Evolutionary conservation across 2,329 filamentous ascomycete species (phyloP), one percentile per base, ranked within the genome.

Genomic region (Claviceps pazoutovae): DNA sequence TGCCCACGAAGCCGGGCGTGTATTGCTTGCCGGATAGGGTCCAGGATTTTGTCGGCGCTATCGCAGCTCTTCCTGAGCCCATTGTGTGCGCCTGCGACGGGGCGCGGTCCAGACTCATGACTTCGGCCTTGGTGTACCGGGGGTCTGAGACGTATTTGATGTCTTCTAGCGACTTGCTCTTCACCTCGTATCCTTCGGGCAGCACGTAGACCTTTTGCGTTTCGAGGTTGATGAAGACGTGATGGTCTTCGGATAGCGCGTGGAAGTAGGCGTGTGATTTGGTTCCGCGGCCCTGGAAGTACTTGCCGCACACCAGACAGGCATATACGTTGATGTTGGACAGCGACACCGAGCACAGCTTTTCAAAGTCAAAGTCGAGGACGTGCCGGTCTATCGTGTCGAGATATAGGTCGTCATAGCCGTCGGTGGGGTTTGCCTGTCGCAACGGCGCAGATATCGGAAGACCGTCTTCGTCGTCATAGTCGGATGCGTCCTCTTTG

Each of bases 311-410:
- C 1, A 97, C 87, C 11, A 98, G 79, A 63, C 93, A 98, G 9
- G 93, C 93, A 67, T 98, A 98, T 45, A 98, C 90, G 65, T 98
- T 98, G 71, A 97, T 96, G 66, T 97, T 97, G 48, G 90, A 95
- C 7, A 98, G 78, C 37, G 88, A 95, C 58, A 98, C 78, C 23
- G 91, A 97, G 71, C 93, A 98, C 13, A 96, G 80, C 74, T 98
- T 98, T 66, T 98, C 93, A 66, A 98, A 98, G 69, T 98, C 93
- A 65, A 97, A 97, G 69, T 98, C 93, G 52, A 97, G 82, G 46
- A 95, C 83, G 63, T 84, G 82, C 62, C 93, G 87, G 67, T 95
- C 83, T 69, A 98, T 94, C 13, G 93, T 97, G 72, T 98, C 93
- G 59, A 98, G 86, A 67, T 98, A 98, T 30, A 98, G 82, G 66